Evolutionary conservation across 2,329 filamentous ascomycete species (phyloP).

Genomic region (Fusarium phyllophilum): DNA sequence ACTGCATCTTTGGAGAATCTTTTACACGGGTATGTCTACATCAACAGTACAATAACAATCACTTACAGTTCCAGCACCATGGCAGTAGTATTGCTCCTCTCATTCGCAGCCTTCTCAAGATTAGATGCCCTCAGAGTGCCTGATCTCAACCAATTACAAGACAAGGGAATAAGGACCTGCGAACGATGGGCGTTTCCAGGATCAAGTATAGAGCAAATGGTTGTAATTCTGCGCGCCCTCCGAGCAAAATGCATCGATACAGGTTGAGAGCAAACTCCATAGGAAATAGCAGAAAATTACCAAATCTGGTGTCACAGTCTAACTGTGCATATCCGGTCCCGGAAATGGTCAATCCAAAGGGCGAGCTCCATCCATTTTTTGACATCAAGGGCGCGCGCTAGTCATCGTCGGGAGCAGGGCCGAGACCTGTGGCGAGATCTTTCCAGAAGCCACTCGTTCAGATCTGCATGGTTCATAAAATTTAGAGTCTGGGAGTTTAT

Average conservation of each 20-base stretch:
- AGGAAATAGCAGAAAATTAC: neutral
- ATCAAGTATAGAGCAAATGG: constrained; percentile 37
- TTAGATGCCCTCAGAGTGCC: constrained; percentile 20
- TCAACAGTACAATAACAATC: accelerated
- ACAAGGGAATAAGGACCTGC: constrained; percentile 34
- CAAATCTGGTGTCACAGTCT: neutral
- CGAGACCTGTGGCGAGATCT: neutral
- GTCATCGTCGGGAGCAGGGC: neutral
- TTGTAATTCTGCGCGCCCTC: constrained; percentile 32
- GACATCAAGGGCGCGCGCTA: constrained; percentile 29
- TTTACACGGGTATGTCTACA: constrained; percentile 17
- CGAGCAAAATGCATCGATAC: constrained; percentile 36
- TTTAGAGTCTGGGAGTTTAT: neutral
- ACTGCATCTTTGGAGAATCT: constrained; percentile 32
- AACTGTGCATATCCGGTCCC: neutral
- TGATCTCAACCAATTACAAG: constrained; percentile 30
- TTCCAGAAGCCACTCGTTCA: neutral
- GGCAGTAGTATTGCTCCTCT: constrained; percentile 28
- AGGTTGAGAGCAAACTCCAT: neutral
- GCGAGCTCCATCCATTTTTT: neutral
- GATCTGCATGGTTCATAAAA: neutral
- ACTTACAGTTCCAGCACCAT: constrained; percentile 21
- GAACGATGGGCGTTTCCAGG: constrained; percentile 35
- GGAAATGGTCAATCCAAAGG: neutral
- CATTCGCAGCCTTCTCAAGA: constrained; percentile 32